phyloP scores from a whole-genome alignment of 805 yeast species.

The Saccharomycopsis capsularis region DNA sequence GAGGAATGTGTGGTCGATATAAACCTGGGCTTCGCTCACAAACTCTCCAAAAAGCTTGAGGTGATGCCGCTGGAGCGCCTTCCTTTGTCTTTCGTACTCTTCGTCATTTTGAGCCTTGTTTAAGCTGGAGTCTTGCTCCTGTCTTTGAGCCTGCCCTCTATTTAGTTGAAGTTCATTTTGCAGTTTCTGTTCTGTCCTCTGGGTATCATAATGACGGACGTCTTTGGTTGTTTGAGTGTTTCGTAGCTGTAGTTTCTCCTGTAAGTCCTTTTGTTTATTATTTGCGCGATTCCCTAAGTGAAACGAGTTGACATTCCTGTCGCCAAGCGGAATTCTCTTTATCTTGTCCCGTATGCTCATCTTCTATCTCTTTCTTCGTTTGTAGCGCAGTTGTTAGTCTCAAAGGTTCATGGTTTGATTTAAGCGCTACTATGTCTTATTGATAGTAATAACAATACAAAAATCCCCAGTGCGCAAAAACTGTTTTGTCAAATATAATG shows the following conservation, averaged over 20 bases:
- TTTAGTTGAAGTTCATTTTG: no score
- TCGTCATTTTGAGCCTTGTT: neutral
- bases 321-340: neutral
- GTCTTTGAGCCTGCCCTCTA: neutral
- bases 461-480: no score
- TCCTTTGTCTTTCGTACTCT: neutral
- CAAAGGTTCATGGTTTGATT: no score
- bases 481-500: no score
- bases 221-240: no score
- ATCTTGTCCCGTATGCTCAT: neutral
- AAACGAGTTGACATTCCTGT: neutral
- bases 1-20: slow-evolving; percentile 4
- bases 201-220: neutral
- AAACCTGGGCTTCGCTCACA: neutral
- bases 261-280: neutral
- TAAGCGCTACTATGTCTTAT: no score
- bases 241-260: neutral
- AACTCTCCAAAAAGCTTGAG: neutral
- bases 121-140: neutral
- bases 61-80: neutral
- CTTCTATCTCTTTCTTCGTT: no score
- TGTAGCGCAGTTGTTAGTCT: no score
- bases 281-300: neutral
- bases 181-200: neutral
- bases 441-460: no score